Evolutionary conservation across 169 alveolate species (phyloP).

Genomic region (Theileria annulata): DNA sequence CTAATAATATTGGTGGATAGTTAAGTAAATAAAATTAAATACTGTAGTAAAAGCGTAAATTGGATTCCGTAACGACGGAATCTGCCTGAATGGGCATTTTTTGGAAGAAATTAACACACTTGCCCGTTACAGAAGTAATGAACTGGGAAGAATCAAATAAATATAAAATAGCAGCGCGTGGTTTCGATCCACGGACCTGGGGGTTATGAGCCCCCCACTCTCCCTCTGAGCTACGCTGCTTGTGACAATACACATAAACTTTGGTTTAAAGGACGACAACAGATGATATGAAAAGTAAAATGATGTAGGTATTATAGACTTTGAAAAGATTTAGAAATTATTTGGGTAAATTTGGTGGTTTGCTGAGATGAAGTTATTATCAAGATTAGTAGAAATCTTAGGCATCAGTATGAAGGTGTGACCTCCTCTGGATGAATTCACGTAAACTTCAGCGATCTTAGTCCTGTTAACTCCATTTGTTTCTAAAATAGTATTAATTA

Average conservation of each 20-base stretch:
- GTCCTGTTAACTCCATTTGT: neutral
- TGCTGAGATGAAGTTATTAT: neutral
- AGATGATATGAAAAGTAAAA: neutral
- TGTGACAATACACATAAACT: neutral
- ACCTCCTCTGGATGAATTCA: conserved; percentile 16
- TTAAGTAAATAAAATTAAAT: neutral
- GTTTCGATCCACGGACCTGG: conserved; percentile 94
- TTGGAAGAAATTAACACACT: neutral
- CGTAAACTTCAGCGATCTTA: conserved; percentile 35
- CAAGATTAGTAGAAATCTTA: neutral
- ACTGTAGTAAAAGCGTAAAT: conserved; percentile 67
- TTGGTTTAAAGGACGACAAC: conserved; percentile 24
- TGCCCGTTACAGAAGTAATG: neutral
- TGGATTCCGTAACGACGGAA: conserved; percentile 60
- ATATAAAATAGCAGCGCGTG: conserved; percentile 86
- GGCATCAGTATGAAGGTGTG: conserved; percentile 35
- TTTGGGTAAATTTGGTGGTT: conserved; percentile 15
- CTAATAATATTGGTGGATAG: neutral
- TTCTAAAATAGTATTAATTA: neutral
- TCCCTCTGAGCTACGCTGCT: conserved; percentile 94
- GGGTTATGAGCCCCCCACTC: conserved; percentile 95
- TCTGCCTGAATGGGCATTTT: conserved; percentile 51
- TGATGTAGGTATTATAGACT: too few species aligned
- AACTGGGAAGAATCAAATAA: neutral
- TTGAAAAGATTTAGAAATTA: conserved; percentile 1